A percentile compares a stretch with the other conserved stretches of the same genome.
These are phyloP conservation scores for Leishmania tropica DNA, from an alignment of 208 protist genomes.

Conservation along the genomic window DNA sequence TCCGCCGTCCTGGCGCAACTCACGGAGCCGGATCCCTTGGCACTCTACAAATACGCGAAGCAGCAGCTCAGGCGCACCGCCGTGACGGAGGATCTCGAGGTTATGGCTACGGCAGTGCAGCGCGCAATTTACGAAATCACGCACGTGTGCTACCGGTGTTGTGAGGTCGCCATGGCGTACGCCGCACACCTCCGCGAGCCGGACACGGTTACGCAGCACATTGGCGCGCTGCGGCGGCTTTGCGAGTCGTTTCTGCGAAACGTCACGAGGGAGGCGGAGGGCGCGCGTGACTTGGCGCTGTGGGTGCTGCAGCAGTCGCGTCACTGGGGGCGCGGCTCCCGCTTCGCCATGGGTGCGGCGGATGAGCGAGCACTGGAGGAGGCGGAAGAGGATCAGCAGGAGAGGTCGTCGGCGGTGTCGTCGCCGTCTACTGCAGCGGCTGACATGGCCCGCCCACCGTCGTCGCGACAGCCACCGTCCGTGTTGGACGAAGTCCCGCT, in stretches of 20 bases:
- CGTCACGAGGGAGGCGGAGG: conserved; percentile 38
- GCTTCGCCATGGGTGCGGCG: conserved; percentile 7
- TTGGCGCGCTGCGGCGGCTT: conserved; percentile 42
- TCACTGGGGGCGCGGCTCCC: conserved; percentile 25
- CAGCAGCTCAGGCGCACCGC: conserved; percentile 32
- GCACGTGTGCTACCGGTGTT: conserved; percentile 40
- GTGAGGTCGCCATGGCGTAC: conserved; percentile 32
- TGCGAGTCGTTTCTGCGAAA: conserved; percentile 45
- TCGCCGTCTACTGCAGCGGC: conserved; percentile 1
- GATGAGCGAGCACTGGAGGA: neutral
- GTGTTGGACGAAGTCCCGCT: conserved; percentile 33
- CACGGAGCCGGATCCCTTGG: conserved; percentile 24
- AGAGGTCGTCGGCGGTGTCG: neutral
- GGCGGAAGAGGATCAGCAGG: conserved; percentile 16
- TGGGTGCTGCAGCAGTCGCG: conserved; percentile 62
- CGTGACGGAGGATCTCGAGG: conserved; percentile 42
- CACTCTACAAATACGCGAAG: conserved; percentile 43
- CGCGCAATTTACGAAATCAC: conserved; percentile 24
- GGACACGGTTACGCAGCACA: conserved; percentile 19
- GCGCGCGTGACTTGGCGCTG: conserved; percentile 46
- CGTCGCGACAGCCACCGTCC: conserved; percentile 15
- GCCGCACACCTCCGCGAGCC: conserved; percentile 11
- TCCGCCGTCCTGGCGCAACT: conserved; percentile 66
- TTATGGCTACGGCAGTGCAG: conserved; percentile 17
- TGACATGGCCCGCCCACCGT: conserved; percentile 12